Conservation (phyloP, 305 asterid genomes). For the Withania somnifera region DNA sequence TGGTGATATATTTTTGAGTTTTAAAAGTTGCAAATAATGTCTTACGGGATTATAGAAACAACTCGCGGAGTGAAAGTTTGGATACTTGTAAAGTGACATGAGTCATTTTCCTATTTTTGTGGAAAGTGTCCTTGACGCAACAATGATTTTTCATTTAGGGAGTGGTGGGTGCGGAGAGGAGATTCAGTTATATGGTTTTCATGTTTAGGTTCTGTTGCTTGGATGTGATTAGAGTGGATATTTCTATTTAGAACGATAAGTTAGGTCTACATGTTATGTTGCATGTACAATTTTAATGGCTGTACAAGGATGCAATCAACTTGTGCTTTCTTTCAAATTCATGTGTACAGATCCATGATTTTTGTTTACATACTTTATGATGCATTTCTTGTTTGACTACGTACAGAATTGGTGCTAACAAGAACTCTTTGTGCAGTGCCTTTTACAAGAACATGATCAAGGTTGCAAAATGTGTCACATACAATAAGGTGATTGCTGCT, state of each 20-base stretch:
- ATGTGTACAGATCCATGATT: neutral
- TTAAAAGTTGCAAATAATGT: neutral
- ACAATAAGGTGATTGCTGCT: constrained; percentile 56
- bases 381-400: neutral
- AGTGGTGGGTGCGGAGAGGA: neutral
- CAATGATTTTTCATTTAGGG: neutral
- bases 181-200: neutral
- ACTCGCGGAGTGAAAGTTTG: neutral
- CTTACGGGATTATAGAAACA: neutral
- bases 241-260: neutral
- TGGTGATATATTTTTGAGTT: neutral
- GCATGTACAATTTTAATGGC: neutral
- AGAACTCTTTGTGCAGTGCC: constrained; percentile 31
- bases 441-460: constrained; percentile 84
- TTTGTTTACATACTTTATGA: neutral
- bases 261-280: neutral
- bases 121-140: neutral
- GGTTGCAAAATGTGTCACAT: constrained; percentile 79
- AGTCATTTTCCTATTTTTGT: neutral
- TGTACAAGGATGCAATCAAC: neutral
- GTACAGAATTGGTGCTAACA: neutral
- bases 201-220: neutral
- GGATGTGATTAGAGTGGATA: neutral
- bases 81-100: neutral
- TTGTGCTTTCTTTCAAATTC: neutral